Base-by-base conservation (phyloP, 805 yeast genomes). In the Saccharomycopsis fodiens region DNA sequence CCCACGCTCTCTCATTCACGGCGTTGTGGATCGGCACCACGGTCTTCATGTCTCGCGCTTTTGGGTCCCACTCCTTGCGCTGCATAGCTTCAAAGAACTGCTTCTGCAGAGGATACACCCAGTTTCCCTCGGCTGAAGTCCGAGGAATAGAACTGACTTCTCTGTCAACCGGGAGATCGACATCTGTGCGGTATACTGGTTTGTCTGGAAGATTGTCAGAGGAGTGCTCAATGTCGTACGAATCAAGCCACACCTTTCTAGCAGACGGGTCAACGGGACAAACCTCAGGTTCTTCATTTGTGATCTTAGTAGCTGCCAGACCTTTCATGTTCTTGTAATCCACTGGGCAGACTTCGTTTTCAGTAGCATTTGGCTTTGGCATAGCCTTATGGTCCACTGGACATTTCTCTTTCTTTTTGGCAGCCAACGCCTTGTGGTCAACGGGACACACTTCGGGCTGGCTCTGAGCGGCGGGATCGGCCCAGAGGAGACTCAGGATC, bases 21-120 rank as follows among this genome's bases (percentile, higher is more conserved):
- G 85, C 78, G 58, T 91, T 91, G 61, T 91, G 98, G 36, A 91
- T 82, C 1, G 97, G 97, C 3, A 91, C 95, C 15, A 91, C 86
- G 1, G 91, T 76, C 52, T 76, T 68, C 98, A 91, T 91, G 58
- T 89, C 97, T 5, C 65, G 61, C 0, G 83, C 83, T 8, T 77
- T 67, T 1, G 97, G 96, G 43, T 79, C 72, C 88, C 95, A 86
- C 47, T 85, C 76, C 58, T 91, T 91, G 41, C 97, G 75, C 54
- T 76, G 69, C 97, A 91, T 93, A 7, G 97, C 96, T 48, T 87
- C 93, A 61, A 70, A 91, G 59, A 91, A 91, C 68, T 91, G 97
- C 60, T 85, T 85, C 60, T 91, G 95, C 3, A 96, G 85, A 6
- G 98, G 98, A 59, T 91, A 91, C 1, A 91, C 73, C 98, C 98